These are phyloP conservation scores for Didymella pinodella DNA, from an alignment of 2,329 filamentous ascomycete genomes.

Conservation along the genomic window DNA sequence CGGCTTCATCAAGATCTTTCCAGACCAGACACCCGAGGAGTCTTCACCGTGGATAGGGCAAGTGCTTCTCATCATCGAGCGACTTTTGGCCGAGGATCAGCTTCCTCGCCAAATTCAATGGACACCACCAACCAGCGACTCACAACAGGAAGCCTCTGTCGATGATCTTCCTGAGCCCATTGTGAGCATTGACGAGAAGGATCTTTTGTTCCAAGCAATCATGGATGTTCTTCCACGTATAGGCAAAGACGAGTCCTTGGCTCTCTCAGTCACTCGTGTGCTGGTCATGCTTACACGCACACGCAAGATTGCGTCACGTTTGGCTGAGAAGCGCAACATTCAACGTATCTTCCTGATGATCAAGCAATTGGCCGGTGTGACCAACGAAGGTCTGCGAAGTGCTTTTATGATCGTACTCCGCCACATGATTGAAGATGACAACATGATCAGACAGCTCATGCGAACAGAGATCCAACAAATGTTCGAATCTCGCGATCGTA, in stretches of 20 bases:
- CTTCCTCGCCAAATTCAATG: constrained; percentile 78
- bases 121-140: constrained; percentile 63
- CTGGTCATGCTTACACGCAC: constrained; percentile 87
- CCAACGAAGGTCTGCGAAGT: constrained; percentile 76
- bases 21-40: constrained; percentile 74
- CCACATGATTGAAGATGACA: constrained; percentile 93
- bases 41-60: constrained; percentile 93
- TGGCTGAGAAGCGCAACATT: constrained; percentile 88
- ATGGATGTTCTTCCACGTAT: constrained; percentile 84
- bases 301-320: constrained; percentile 73
- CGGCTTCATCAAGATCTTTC: constrained; percentile 76
- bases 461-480: constrained; percentile 82
- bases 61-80: constrained; percentile 88
- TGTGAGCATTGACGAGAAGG: constrained; percentile 71
- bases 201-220: constrained; percentile 76
- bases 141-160: constrained; percentile 60
- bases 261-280: constrained; percentile 81
- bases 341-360: constrained; percentile 93
- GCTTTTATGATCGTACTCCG: constrained; percentile 86
- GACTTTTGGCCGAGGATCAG: constrained; percentile 86
- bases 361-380: constrained; percentile 84
- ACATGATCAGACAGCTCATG: constrained; percentile 91
- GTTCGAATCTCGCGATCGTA: constrained; percentile 66
- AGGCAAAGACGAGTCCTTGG: constrained; percentile 85
- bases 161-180: constrained; percentile 68